Percentiles rank a stretch among this genome's conserved stretches.
phyloP scores from a whole-genome alignment of 2,329 filamentous ascomycete genomes.

The Nemania bipapillata region DNA sequence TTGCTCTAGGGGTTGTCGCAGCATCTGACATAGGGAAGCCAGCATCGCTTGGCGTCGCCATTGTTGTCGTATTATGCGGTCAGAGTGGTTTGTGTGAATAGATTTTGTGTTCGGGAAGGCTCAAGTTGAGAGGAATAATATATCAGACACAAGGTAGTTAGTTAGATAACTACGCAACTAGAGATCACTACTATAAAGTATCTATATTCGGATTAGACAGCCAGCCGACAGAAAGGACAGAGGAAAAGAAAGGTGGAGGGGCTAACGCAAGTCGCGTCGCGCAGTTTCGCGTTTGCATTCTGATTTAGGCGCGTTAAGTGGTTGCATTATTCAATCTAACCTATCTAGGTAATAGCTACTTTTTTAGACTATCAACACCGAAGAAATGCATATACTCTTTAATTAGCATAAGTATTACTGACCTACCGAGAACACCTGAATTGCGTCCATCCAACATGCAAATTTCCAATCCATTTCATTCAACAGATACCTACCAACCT shows the following conservation, averaged over 20 bases:
- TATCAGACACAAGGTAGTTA: neutral
- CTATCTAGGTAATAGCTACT: neutral
- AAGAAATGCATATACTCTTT: neutral
- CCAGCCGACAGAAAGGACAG: slow-evolving; percentile 8
- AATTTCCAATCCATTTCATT: neutral
- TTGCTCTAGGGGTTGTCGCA: slow-evolving; percentile 58
- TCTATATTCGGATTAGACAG: slow-evolving; percentile 7
- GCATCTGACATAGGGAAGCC: slow-evolving; percentile 69
- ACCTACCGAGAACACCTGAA: no score
- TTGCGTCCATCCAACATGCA: no score
- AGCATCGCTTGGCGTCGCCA: slow-evolving; percentile 67
- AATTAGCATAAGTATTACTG: neutral
- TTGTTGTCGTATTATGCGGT: slow-evolving; percentile 43
- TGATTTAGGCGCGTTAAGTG: slow-evolving; percentile 37
- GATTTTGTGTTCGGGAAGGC: neutral
- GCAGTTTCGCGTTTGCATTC: slow-evolving; percentile 31
- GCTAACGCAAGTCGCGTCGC: slow-evolving; percentile 38
- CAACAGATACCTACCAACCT: no score
- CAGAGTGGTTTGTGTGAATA: neutral
- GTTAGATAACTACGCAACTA: neutral
- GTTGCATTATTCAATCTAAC: slow-evolving; percentile 30
- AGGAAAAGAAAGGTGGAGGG: slow-evolving; percentile 33
- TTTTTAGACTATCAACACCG: neutral
- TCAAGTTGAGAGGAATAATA: neutral
- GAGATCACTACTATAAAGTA: no score